phyloP scores from a whole-genome alignment of 306 rosid genomes.

The Cicer judaicum region DNA sequence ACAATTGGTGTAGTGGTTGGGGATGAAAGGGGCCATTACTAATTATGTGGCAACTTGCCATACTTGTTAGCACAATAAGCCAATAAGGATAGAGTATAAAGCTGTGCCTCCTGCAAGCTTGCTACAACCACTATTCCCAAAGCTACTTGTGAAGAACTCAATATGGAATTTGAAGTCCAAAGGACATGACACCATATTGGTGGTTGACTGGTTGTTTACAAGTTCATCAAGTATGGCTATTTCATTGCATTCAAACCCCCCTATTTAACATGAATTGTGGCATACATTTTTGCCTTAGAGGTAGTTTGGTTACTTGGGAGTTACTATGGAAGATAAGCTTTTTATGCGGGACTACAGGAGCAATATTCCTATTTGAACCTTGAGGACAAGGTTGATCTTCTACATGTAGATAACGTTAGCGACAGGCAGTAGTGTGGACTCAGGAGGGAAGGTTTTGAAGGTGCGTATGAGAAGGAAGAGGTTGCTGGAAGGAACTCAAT shows the following conservation, averaged over 20 bases:
- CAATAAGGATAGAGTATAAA: background rate
- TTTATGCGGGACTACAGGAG: background rate
- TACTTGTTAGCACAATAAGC: background rate
- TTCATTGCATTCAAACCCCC: background rate
- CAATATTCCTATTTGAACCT: background rate
- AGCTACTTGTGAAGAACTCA: background rate
- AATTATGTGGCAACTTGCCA: background rate
- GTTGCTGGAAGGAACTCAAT: conserved; percentile 1
- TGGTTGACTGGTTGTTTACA: background rate
- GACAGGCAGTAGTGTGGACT: background rate
- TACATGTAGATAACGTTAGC: background rate
- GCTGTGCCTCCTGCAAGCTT: background rate
- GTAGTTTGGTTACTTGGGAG: background rate
- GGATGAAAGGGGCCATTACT: background rate
- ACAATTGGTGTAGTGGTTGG: background rate
- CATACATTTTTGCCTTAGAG: background rate
- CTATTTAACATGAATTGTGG: background rate
- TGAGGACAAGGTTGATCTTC: background rate
- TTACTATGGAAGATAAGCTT: background rate
- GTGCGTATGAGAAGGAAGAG: background rate
- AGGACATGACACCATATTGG: background rate
- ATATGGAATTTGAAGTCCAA: background rate
- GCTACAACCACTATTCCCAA: background rate
- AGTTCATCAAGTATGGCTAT: background rate
- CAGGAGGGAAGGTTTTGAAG: background rate